A percentile compares a stretch with the other conserved stretches of the same genome.
These are phyloP conservation scores for Ophiostoma montium DNA, from an alignment of 2,329 filamentous ascomycete species.

Conservation along the genomic window DNA sequence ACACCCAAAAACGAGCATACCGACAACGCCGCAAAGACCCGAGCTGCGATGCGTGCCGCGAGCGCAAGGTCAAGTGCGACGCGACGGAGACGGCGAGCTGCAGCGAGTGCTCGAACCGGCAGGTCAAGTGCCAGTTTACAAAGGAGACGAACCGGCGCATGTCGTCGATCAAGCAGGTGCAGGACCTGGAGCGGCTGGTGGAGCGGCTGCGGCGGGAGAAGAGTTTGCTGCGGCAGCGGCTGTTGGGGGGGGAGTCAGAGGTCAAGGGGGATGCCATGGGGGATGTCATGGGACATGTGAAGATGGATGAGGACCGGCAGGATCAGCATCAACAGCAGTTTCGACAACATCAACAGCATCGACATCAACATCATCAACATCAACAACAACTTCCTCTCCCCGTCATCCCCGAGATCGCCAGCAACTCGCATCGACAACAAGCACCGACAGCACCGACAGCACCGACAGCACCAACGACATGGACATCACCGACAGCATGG, in stretches of 20 bases:
- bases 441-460: conserved; percentile 27
- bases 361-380: no score
- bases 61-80: conserved; percentile 78
- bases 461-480: background rate
- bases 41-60: conserved; percentile 91
- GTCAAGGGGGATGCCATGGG: background rate
- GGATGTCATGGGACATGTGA: background rate
- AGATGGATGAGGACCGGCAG: background rate
- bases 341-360: no score
- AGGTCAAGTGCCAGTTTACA: conserved; percentile 96
- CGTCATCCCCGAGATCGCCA: conserved; percentile 46
- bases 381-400: background rate
- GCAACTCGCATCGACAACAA: conserved; percentile 51
- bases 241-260: conserved; percentile 19
- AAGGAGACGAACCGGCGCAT: conserved; percentile 97
- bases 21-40: conserved; percentile 90
- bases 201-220: conserved; percentile 70
- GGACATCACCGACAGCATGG: background rate
- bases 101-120: conserved; percentile 91
- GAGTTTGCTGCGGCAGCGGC: conserved; percentile 47
- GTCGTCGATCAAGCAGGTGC: conserved; percentile 98
- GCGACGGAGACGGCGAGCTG: conserved; percentile 93
- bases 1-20: conserved; percentile 62
- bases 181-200: conserved; percentile 89
- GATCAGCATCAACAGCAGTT: no score